A percentile compares a stretch with the other conserved stretches of the same genome.
Evolutionary conservation across 495 filamentous ascomycete species (phyloP).

Genomic region (Aspergillus carlsbadensis): DNA sequence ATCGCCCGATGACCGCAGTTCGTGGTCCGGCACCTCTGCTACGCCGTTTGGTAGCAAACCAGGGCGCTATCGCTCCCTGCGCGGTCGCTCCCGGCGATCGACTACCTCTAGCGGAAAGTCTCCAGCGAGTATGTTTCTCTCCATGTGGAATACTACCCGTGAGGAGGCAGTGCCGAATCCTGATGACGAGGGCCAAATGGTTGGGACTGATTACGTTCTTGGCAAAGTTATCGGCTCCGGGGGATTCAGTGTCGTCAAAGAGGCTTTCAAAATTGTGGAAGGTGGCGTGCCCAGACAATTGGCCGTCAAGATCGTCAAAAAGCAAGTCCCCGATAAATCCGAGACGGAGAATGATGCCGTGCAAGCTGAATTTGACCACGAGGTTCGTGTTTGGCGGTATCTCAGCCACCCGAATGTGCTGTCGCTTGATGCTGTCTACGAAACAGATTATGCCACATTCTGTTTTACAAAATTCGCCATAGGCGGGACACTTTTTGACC

Average conservation of each 20-base stretch:
- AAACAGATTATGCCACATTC: slow-evolving; percentile 70
- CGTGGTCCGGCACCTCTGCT: slow-evolving; percentile 42
- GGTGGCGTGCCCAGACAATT: slow-evolving; percentile 48
- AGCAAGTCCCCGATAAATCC: slow-evolving; percentile 52
- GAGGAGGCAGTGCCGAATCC: slow-evolving; percentile 49
- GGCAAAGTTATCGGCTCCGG: slow-evolving; percentile 69
- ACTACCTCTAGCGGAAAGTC: slow-evolving; percentile 49
- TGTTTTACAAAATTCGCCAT: slow-evolving; percentile 69
- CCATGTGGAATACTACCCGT: slow-evolving; percentile 47
- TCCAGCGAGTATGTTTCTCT: slow-evolving; percentile 59
- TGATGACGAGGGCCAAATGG: slow-evolving; percentile 72
- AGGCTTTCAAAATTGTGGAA: slow-evolving; percentile 65
- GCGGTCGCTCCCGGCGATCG: slow-evolving; percentile 45
- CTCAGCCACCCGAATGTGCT: slow-evolving; percentile 67
- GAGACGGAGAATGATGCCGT: slow-evolving; percentile 66
- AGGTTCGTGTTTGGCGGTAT: slow-evolving; percentile 69
- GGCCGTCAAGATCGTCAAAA: slow-evolving; percentile 74
- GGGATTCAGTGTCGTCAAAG: slow-evolving; percentile 70
- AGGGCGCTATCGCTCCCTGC: slow-evolving; percentile 37
- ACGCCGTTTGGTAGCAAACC: slow-evolving; percentile 46
- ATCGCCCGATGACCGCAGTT: slow-evolving; percentile 49
- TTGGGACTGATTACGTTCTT: slow-evolving; percentile 70
- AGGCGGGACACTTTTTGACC: slow-evolving; percentile 70
- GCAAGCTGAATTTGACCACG: slow-evolving; percentile 73
- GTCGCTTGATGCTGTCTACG: slow-evolving; percentile 65